Evolutionary conservation across 257 asterid species (phyloP), one percentile per base, ranked within the genome.

Genomic region (Paulownia fortunei): DNA sequence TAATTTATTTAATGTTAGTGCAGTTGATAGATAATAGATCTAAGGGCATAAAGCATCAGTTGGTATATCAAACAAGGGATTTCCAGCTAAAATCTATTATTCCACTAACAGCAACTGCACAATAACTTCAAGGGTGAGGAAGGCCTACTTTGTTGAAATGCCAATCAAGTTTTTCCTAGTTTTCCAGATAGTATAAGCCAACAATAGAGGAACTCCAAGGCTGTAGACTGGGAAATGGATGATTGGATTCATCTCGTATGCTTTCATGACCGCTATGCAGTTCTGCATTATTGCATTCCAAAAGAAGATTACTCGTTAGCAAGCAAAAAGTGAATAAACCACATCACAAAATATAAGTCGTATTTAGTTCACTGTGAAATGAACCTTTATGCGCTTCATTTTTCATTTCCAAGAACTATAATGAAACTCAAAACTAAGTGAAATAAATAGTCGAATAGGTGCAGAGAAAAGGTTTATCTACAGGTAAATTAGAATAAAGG

Each of bases 161-260:
- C 77, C 41, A 9, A 56, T 77, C 74, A 60, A 67, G 77, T 42
- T 74, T 79, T 79, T 77, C 87, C 79, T 19, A 3, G 99, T 94
- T 84, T 58, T 88, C 92, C 89, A 89, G 76, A 87, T 80, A 34
- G 92, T 84, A 81, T 89, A 89, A 72, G 87, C 89, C 84, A 93
- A 59, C 85, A 92, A 58, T 59, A 87, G 74, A 70, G 99, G 99
- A 81, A 93, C 75, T 18, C 82, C 76, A 51, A 92, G 21, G 84
- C 92, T 66, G 84, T 92, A 90, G 42, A 93, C 15, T 1, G 99
- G 97, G 80, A 86, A 93, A 87, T 93, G 96, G 80, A 88, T 52
- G 47, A 85, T 8, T 1, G 98, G 98, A 68, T 89, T 92, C 97
- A 92, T 92, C 76, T 87, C 97, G 64, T 90, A 96, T 3, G 98